A percentile compares a stretch with the other conserved stretches of the same genome.
phyloP scores from a whole-genome alignment of 108 stramenopile genomes.

The Cyclotella choctawhatcheeana region DNA sequence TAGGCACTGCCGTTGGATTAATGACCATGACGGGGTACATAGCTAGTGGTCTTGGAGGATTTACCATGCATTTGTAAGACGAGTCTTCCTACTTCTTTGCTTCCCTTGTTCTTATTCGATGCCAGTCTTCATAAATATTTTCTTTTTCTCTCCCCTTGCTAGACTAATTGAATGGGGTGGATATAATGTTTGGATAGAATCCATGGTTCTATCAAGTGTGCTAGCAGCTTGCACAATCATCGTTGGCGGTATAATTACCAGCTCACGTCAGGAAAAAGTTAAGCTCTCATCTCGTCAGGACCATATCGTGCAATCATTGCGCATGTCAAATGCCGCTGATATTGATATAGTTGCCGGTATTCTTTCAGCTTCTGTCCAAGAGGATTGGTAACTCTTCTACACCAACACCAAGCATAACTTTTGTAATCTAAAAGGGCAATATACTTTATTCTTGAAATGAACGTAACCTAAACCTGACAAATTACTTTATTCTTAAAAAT shows the following conservation, averaged over 20 bases:
- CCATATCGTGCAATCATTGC: background rate
- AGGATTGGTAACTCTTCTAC: background rate
- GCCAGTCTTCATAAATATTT: too few species aligned
- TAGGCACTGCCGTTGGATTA: constrained; percentile 7
- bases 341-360: constrained; percentile 1
- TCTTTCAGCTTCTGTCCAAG: background rate
- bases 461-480: too few species aligned
- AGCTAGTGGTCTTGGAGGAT: constrained; percentile 6
- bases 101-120: too few species aligned
- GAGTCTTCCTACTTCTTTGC: too few species aligned
- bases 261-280: background rate
- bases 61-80: constrained; percentile 16
- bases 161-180: constrained; percentile 2
- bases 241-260: background rate
- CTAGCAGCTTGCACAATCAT: constrained; percentile 8
- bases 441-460: too few species aligned
- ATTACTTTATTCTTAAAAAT: too few species aligned
- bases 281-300: background rate
- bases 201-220: background rate
- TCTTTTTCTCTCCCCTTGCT: too few species aligned
- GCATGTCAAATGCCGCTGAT: constrained; percentile 5
- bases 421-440: too few species aligned
- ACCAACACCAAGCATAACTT: too few species aligned
- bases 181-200: background rate
- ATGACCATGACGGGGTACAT: constrained; percentile 10